Conservation (phyloP, 768 basidiomycete genomes). For the Termitomyces sp. region DNA sequence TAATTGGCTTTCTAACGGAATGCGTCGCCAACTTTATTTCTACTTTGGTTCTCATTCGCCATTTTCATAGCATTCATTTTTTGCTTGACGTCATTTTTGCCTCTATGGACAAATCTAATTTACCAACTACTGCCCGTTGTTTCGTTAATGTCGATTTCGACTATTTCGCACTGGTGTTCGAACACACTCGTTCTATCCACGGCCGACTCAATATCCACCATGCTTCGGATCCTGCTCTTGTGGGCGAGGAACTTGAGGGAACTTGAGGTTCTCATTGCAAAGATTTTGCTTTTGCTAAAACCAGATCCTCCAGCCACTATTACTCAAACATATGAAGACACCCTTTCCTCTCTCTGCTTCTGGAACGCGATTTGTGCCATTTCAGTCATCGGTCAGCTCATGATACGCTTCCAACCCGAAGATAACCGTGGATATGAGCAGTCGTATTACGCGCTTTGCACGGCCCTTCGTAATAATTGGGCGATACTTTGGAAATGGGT, state of each 20-base stretch:
- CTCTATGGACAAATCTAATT: neutral
- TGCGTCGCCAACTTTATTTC: neutral
- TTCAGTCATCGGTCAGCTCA: neutral
- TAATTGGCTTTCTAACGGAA: neutral
- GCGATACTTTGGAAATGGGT: neutral
- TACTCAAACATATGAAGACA: neutral
- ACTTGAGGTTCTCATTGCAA: neutral
- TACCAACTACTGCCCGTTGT: neutral
- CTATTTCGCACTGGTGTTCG: neutral
- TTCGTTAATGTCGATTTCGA: neutral
- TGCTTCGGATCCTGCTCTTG: neutral
- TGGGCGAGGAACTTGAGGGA: neutral
- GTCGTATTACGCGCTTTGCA: neutral
- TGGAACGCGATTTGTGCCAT: neutral
- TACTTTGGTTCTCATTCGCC: neutral
- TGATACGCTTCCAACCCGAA: neutral
- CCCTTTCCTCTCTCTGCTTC: neutral
- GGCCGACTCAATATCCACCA: neutral
- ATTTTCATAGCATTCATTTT: neutral
- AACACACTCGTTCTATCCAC: neutral
- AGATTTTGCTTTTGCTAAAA: neutral
- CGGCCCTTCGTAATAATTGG: neutral
- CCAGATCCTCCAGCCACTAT: neutral
- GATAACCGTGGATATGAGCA: neutral
- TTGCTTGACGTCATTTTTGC: neutral